Conservation (phyloP, 2,329 filamentous ascomycete species). For the Coniochaeta sp. region DNA sequence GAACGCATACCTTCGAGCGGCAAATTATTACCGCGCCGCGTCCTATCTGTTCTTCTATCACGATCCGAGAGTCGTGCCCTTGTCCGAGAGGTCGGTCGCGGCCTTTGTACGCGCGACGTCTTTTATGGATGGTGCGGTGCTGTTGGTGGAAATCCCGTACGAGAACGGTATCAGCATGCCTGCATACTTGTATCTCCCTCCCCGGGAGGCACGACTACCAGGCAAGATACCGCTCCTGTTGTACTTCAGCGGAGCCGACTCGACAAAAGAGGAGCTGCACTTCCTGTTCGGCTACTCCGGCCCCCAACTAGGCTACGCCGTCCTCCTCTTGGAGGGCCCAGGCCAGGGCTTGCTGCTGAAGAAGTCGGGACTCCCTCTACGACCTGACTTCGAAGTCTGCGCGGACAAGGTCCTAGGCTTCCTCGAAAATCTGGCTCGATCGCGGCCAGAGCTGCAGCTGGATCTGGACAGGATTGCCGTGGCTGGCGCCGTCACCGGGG, state of each 20-base stretch:
- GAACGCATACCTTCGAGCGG: slow-evolving; percentile 22
- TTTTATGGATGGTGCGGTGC: slow-evolving; percentile 8
- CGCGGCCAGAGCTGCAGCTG: slow-evolving; percentile 12
- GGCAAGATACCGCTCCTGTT: slow-evolving; percentile 20
- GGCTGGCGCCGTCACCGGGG: slow-evolving; percentile 15
- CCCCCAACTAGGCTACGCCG: slow-evolving; percentile 24
- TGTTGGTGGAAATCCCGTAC: slow-evolving; percentile 21
- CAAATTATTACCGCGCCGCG: slow-evolving; percentile 20
- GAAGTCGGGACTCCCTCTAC: slow-evolving; percentile 12
- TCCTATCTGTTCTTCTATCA: slow-evolving; percentile 6
- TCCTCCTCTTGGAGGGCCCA: slow-evolving; percentile 30
- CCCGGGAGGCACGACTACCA: slow-evolving; percentile 5
- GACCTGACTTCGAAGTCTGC: slow-evolving; percentile 21
- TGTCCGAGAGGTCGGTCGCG: slow-evolving; percentile 3
- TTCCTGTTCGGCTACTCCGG: slow-evolving; percentile 14
- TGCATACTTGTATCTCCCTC: slow-evolving; percentile 20
- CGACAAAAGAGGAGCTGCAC: slow-evolving; percentile 25
- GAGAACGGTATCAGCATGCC: slow-evolving; percentile 16
- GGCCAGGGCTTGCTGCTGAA: slow-evolving; percentile 26
- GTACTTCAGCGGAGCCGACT: slow-evolving; percentile 20
- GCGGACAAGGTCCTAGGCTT: slow-evolving; percentile 14
- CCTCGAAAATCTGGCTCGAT: slow-evolving; percentile 7
- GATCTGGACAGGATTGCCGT: slow-evolving; percentile 18
- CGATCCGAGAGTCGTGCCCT: slow-evolving; percentile 4
- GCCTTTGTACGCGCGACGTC: slow-evolving; percentile 3